Conservation (phyloP, 2,329 filamentous ascomycete species). For the Neonectria ditissima region DNA sequence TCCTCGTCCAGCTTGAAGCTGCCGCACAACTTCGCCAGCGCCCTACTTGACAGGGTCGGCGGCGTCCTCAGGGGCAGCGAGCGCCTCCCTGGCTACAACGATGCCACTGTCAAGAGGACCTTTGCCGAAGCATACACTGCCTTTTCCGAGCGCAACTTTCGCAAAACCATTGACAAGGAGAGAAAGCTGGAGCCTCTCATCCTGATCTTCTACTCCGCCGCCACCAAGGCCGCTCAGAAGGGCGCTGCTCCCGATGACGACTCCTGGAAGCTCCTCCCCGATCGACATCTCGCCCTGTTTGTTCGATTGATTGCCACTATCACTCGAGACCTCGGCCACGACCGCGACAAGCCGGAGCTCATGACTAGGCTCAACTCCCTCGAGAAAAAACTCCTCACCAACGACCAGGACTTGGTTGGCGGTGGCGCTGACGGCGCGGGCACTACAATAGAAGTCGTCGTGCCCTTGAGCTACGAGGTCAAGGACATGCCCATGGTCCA, state of each 20-base stretch:
- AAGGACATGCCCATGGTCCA: slow-evolving; percentile 97
- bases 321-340: slow-evolving; percentile 85
- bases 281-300: slow-evolving; percentile 94
- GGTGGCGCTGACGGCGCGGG: slow-evolving; percentile 51
- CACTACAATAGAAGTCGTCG: slow-evolving; percentile 79
- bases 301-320: slow-evolving; percentile 86
- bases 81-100: slow-evolving; percentile 87
- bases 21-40: slow-evolving; percentile 64
- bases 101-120: slow-evolving; percentile 89
- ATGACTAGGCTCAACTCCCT: slow-evolving; percentile 81
- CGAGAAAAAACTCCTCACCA: slow-evolving; percentile 92
- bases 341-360: slow-evolving; percentile 86
- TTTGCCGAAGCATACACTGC: slow-evolving; percentile 96
- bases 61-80: slow-evolving; percentile 86
- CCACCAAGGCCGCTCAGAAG: slow-evolving; percentile 85
- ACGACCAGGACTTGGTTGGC: slow-evolving; percentile 83
- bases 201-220: slow-evolving; percentile 95
- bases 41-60: slow-evolving; percentile 78
- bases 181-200: slow-evolving; percentile 91
- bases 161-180: slow-evolving; percentile 93
- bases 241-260: slow-evolving; percentile 83
- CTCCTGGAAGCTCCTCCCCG: slow-evolving; percentile 90
- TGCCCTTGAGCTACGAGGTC: slow-evolving; percentile 89
- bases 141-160: slow-evolving; percentile 88
- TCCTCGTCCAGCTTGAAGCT: slow-evolving; percentile 66